Conservation (phyloP, 768 basidiomycete genomes). For the Serendipita vermifera region DNA sequence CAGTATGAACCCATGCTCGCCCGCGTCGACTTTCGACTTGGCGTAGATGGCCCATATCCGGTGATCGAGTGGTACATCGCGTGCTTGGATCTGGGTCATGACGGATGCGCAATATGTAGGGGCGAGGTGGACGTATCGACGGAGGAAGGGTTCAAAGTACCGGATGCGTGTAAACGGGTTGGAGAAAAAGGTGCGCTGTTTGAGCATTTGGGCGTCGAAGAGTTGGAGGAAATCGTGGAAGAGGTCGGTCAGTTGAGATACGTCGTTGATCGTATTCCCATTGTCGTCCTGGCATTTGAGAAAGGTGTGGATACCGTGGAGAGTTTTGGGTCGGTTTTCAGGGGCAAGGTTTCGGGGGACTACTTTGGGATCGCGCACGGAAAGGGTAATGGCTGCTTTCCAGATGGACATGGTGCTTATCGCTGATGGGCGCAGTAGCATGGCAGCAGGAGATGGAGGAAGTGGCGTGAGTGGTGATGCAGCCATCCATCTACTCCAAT, state of each 20-base stretch:
- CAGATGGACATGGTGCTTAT: neutral
- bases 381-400: slow-evolving; percentile 1
- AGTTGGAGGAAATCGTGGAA: neutral
- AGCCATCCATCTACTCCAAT: neutral
- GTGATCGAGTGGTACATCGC: neutral
- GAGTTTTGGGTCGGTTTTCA: neutral
- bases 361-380: neutral
- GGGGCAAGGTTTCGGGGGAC: no score
- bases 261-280: neutral
- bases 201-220: neutral
- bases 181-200: neutral
- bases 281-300: neutral
- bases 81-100: neutral
- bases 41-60: neutral
- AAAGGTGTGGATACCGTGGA: neutral
- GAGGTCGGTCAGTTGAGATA: neutral
- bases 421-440: neutral
- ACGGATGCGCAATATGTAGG: neutral
- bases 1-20: neutral
- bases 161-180: neutral
- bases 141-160: neutral
- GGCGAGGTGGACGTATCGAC: neutral
- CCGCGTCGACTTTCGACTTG: neutral
- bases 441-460: neutral
- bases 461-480: neutral